Evolutionary conservation across 495 filamentous ascomycete species (phyloP), one percentile per base, ranked within the genome.

Genomic region (Ramalina intermedia): DNA sequence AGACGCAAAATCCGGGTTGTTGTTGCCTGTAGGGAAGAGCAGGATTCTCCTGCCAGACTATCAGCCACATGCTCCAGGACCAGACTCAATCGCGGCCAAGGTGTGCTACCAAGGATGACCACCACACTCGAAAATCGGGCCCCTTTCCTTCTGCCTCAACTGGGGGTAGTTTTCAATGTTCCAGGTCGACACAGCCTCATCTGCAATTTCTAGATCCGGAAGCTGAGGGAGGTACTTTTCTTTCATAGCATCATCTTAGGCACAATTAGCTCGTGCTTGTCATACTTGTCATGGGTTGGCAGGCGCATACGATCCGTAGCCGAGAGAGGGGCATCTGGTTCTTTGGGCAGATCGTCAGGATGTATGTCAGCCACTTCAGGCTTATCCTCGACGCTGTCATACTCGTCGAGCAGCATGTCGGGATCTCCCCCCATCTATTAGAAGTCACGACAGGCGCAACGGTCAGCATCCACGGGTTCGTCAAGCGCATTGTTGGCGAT

Each of bases 11-110:
- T 96, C 90, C 40, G 85, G 80, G 53, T 91, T 85, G 56, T 99
- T 99, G 56, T 99, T 99, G 41, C 91, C 91, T 43, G 79, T 85
- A 0, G 91, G 91, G 61, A 96, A 99, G 55, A 96, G 86, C 20
- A 99, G 79, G 58, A 96, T 81, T 47, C 57, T 57, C 57, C 57
- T 60, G 45, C 18, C 9, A 41, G 16, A 26, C 36, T 18, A 46
- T 58, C 52, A 58, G 49, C 41, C 24, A 39, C 5, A 23, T 12
- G 16, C 14, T 27, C 35, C 41, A 46, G 7, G 24, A 18, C 16
- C 6, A 17, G 11, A 47, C 9, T 18, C 12, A 13, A 7, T 33
- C 4, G 16, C 4, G 37, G 12, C 23, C 14, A 39, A 26, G 18
- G 21, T 36, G 26, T 68, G 79, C 59, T 65, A 87, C 87, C 93